Evolutionary conservation across 768 basidiomycete genomes (phyloP).

Genomic region (Tricholoma bakamatsutake): DNA sequence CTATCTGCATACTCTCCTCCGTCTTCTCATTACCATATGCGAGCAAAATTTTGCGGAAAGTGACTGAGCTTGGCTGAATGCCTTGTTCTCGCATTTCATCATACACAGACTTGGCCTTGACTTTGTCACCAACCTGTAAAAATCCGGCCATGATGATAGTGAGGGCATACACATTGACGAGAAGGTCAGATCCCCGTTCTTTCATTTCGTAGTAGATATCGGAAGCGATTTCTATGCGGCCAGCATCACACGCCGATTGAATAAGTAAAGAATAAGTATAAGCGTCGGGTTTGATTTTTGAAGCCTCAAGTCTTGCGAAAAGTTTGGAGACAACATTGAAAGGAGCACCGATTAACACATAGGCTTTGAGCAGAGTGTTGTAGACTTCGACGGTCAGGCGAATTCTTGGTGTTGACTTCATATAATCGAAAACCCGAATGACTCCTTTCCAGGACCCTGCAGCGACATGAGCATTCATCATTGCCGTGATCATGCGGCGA

Average conservation of each 20-base stretch:
- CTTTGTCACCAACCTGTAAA: constrained; percentile 47
- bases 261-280: constrained; percentile 71
- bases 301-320: constrained; percentile 49
- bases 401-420: constrained; percentile 32
- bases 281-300: constrained; percentile 49
- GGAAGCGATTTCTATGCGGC: constrained; percentile 55
- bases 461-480: constrained; percentile 83
- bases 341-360: constrained; percentile 76
- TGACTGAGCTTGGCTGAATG: constrained; percentile 62
- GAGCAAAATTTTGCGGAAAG: constrained; percentile 61
- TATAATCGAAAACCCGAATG: constrained; percentile 61
- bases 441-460: constrained; percentile 76
- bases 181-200: constrained; percentile 30
- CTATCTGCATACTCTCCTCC: constrained; percentile 47
- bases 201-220: constrained; percentile 65
- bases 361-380: constrained; percentile 80
- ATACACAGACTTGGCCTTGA: constrained; percentile 57
- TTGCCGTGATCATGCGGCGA: constrained; percentile 53
- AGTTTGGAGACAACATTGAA: constrained; percentile 54
- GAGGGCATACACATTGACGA: constrained; percentile 53
- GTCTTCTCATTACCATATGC: constrained; percentile 49
- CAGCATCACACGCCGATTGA: constrained; percentile 75
- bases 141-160: constrained; percentile 75
- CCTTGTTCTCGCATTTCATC: constrained; percentile 64
- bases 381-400: constrained; percentile 54